Conservation (phyloP, 345 rosid species). For the Streptanthus diversifolius region DNA sequence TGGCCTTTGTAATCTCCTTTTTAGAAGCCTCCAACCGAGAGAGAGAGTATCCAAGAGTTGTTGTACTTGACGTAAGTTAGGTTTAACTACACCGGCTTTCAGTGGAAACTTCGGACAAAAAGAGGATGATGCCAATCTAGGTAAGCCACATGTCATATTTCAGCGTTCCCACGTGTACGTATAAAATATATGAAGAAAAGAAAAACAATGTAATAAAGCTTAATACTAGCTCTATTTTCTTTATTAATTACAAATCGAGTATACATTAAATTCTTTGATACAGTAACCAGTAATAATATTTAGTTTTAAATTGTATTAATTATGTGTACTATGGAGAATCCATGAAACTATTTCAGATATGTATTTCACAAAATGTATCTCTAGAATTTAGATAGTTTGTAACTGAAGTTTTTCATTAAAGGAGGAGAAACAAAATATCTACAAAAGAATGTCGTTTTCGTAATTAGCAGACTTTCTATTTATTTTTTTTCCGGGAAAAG, state of each 20-base stretch:
- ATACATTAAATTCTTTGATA: not conserved
- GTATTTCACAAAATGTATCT: not conserved
- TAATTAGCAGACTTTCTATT: conserved; percentile 25
- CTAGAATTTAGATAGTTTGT: conserved; percentile 17
- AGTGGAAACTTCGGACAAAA: conserved; percentile 22
- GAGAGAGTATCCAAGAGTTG: conserved; percentile 12
- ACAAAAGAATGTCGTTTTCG: conserved; percentile 33
- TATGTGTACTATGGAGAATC: not conserved
- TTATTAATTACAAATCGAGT: not conserved
- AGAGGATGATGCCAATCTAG: conserved; percentile 11
- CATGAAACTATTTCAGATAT: conserved; percentile 6
- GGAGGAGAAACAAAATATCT: conserved; percentile 19
- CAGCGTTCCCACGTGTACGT: conserved; percentile 26
- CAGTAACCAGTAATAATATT: not conserved
- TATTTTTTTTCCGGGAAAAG: not conserved
- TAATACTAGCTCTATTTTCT: no score
- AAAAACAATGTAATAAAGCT: not conserved
- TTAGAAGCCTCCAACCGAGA: not conserved
- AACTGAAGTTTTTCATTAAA: conserved; percentile 20
- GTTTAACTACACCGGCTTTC: conserved; percentile 29
- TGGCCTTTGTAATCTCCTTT: no score
- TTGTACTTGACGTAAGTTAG: conserved; percentile 31
- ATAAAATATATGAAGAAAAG: not conserved
- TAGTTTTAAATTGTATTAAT: not conserved
- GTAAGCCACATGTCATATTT: conserved; percentile 8